A percentile compares a stretch with the other conserved stretches of the same genome.
These are phyloP conservation scores for Theobroma cacao DNA, from an alignment of 345 rosid genomes.

Conservation along the genomic window DNA sequence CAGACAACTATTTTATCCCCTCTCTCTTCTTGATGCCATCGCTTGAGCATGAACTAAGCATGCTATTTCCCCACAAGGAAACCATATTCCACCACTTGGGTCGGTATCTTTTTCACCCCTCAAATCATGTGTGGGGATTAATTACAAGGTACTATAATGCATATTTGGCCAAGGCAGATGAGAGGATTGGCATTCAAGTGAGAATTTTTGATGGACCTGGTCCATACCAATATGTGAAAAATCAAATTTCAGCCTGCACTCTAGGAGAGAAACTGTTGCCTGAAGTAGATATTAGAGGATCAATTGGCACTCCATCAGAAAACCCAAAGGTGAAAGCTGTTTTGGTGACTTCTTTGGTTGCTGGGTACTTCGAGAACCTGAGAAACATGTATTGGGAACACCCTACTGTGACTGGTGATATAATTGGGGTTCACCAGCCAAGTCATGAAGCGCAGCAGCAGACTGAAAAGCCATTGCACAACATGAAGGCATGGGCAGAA, in stretches of 20 bases:
- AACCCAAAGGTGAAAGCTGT: slow-evolving; percentile 46
- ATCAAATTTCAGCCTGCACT: slow-evolving; percentile 59
- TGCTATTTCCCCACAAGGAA: slow-evolving; percentile 53
- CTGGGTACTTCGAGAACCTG: slow-evolving; percentile 54
- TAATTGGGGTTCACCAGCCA: slow-evolving; percentile 56
- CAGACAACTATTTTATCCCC: slow-evolving; percentile 67
- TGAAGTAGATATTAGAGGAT: slow-evolving; percentile 26
- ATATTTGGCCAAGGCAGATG: slow-evolving; percentile 64
- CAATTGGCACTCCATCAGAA: slow-evolving; percentile 12
- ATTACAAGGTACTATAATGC: slow-evolving; percentile 59
- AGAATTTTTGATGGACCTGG: slow-evolving; percentile 56
- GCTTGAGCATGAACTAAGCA: slow-evolving; percentile 39
- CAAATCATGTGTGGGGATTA: slow-evolving; percentile 67
- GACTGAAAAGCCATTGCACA: slow-evolving; percentile 52
- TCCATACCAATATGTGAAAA: slow-evolving; percentile 40
- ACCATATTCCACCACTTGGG: slow-evolving; percentile 64
- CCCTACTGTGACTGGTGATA: slow-evolving; percentile 55
- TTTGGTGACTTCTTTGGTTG: slow-evolving; percentile 50
- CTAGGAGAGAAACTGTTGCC: slow-evolving; percentile 49
- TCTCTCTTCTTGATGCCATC: slow-evolving; percentile 62
- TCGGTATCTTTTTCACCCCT: slow-evolving; percentile 67
- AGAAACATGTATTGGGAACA: slow-evolving; percentile 57
- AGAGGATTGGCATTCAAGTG: slow-evolving; percentile 64
- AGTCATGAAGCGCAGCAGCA: slow-evolving; percentile 74
- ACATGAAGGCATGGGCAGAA: slow-evolving; percentile 72